Evolutionary conservation across 345 rosid genomes (phyloP).

Genomic region (Brassica incana): DNA sequence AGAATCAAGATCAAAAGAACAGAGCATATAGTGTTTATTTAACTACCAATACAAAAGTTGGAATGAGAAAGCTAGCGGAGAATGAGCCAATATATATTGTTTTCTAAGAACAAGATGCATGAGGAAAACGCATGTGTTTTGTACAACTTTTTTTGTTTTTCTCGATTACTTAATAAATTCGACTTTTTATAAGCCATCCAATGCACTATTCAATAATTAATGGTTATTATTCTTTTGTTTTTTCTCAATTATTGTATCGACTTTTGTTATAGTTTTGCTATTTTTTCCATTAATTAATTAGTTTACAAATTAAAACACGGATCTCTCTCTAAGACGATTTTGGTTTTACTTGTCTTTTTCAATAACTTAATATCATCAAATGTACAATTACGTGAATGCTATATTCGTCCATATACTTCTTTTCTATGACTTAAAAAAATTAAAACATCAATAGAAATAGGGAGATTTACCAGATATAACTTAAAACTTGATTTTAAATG

Average conservation of each 20-base stretch:
- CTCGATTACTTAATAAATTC: constrained; percentile 5
- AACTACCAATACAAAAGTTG: constrained; percentile 25
- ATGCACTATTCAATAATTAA: constrained; percentile 14
- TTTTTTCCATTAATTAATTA: not conserved
- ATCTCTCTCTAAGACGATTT: constrained; percentile 2
- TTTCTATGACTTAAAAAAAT: not conserved
- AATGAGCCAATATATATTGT: constrained; percentile 23
- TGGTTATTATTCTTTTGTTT: constrained; percentile 12
- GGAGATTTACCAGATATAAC: too few species aligned
- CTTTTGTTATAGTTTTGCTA: not conserved
- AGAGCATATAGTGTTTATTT: constrained; percentile 4
- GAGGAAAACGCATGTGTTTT: constrained; percentile 41
- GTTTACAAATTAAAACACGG: not conserved
- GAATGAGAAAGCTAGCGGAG: constrained; percentile 30
- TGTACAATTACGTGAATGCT: not conserved
- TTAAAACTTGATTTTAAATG: too few species aligned
- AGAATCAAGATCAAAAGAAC: constrained; percentile 16
- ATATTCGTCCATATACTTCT: not conserved
- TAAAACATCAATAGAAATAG: not conserved
- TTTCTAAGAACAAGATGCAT: constrained; percentile 40
- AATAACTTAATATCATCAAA: not conserved
- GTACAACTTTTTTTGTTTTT: constrained; percentile 9
- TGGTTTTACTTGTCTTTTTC: not conserved
- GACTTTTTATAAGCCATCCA: not conserved
- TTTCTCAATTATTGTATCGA: constrained; percentile 10